A percentile compares a stretch with the other conserved stretches of the same genome.
phyloP scores from a whole-genome alignment of 2,329 filamentous ascomycete species.

The Cytospora piceae region DNA sequence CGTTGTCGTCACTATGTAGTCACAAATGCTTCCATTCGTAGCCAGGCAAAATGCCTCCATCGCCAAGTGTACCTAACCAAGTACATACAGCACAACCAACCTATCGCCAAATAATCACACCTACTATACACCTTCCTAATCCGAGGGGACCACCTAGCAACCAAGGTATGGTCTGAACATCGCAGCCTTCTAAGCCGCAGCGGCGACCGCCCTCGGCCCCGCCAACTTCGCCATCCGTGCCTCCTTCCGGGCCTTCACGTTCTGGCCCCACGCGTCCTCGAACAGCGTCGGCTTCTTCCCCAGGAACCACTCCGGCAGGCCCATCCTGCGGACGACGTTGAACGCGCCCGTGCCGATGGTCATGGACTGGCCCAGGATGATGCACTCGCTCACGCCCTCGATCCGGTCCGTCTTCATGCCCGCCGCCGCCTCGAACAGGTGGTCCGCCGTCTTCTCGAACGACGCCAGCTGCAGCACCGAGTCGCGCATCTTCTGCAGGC shows the following conservation, averaged over 20 bases:
- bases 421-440: slow-evolving; percentile 92
- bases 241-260: slow-evolving; percentile 36
- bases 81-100: neutral
- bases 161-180: neutral
- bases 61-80: neutral
- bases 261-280: slow-evolving; percentile 64
- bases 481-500: slow-evolving; percentile 94
- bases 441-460: slow-evolving; percentile 98
- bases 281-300: slow-evolving; percentile 66
- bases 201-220: slow-evolving; percentile 6
- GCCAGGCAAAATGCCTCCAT: neutral
- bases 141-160: neutral
- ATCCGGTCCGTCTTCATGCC: slow-evolving; percentile 91
- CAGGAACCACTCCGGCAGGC: slow-evolving; percentile 64
- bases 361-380: slow-evolving; percentile 98
- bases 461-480: slow-evolving; percentile 90
- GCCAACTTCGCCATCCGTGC: slow-evolving; percentile 13
- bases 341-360: slow-evolving; percentile 88
- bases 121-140: neutral
- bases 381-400: slow-evolving; percentile 92
- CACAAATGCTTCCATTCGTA: neutral
- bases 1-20: neutral
- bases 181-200: slow-evolving; percentile 25
- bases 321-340: slow-evolving; percentile 80
- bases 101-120: slow-evolving; percentile 2